Percentiles rank a stretch among this genome's conserved stretches.
phyloP scores from a whole-genome alignment of 2,329 filamentous ascomycete species.

The Trichoderma atroviride region DNA sequence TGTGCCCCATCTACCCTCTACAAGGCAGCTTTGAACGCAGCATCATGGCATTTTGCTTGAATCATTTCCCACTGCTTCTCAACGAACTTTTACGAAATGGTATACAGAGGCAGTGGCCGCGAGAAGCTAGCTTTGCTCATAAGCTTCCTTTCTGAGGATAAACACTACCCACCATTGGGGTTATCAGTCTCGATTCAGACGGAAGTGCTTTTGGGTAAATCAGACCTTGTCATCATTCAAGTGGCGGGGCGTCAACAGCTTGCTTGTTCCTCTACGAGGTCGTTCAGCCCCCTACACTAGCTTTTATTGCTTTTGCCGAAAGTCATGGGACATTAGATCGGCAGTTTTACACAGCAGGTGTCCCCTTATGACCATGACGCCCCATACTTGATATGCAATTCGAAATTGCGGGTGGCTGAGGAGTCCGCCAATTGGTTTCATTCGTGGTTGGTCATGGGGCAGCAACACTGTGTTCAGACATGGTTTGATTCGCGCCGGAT shows the following conservation, averaged over 20 bases:
- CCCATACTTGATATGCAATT: not conserved
- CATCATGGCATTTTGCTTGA: not conserved
- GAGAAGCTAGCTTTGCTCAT: not conserved
- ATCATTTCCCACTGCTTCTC: not conserved
- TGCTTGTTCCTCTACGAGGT: not conserved
- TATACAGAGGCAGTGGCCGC: not conserved
- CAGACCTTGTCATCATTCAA: not conserved
- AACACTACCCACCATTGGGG: too few species aligned
- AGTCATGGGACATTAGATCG: not conserved
- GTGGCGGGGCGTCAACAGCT: not conserved
- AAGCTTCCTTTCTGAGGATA: not conserved
- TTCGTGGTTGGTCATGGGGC: not conserved
- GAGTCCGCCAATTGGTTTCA: not conserved
- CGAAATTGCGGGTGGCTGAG: not conserved
- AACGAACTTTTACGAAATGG: not conserved
- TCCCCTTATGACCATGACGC: not conserved
- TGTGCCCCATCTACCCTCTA: not conserved
- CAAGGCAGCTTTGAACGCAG: not conserved
- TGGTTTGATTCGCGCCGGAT: not conserved
- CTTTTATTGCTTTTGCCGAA: not conserved
- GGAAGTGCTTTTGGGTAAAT: not conserved
- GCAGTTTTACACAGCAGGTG: not conserved
- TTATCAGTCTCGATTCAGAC: not conserved
- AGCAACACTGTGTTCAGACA: not conserved
- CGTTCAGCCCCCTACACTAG: not conserved